Evolutionary conservation across 148 eudicot genomes (phyloP), one percentile per base, ranked within the genome.

Genomic region (Amaranthus palmeri): DNA sequence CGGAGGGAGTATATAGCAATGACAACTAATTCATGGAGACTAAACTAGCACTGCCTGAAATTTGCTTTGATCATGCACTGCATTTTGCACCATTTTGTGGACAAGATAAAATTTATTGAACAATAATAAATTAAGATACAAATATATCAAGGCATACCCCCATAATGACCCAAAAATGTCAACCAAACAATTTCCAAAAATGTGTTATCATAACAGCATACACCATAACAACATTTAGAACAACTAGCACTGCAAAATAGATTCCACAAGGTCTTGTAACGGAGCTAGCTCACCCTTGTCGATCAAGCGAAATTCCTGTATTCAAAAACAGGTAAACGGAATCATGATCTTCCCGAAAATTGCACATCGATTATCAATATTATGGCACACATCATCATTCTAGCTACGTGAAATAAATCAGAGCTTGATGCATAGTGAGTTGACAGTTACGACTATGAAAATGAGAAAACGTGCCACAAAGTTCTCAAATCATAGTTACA

Each of bases 211-310:
- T 45, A 41, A 48, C 56, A 74, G 5, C 57, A 74, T 41, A 63
- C 54, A 42, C 57, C 58, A 47, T 57, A 67, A 49, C 56, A 58
- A 54, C 71, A 74, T 57, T 46, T 71, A 66, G 66, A 48, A 8
- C 5, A 36, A 7, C 55, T 73, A 70, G 13, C 68, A 70, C 5
- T 73, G 68, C 17, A 73, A 63, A 36, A 88, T 86, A 42, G 93
- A 88, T 65, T 91, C 93, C 48, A 88, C 85, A 54, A 91, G 91
- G 59, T 91, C 96, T 54, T 88, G 89, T 43, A 88, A 81, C 6
- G 96, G 91, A 54, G 93, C 96, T 44, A 88, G 87, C 81, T 91
- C 93, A 62, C 85, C 86, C 89, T 82, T 90, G 83, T 90, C 96
- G 11, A 90, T 88, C 84, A 90, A 80, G 54, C 82, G 81, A 73